These are phyloP conservation scores for Laguncularia racemosa DNA, from an alignment of 345 rosid species.

Conservation along the genomic window DNA sequence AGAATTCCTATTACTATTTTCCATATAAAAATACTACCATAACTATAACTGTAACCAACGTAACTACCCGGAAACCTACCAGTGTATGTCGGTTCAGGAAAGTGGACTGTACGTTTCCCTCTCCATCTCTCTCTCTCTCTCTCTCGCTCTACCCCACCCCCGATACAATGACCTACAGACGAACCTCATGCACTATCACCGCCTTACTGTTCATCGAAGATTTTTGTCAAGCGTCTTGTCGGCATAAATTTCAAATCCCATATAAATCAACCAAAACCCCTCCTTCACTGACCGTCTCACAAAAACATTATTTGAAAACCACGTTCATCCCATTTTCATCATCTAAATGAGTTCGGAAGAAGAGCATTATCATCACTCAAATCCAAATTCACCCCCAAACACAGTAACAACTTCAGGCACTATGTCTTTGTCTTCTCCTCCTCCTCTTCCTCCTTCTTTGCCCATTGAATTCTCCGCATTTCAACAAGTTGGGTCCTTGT, in stretches of 20 bases:
- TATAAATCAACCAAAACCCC: slow-evolving; percentile 6
- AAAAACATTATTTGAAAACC: too few species aligned
- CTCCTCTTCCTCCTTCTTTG: not conserved
- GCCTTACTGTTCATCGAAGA: slow-evolving; percentile 9
- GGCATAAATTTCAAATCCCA: slow-evolving; percentile 3
- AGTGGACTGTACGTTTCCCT: too few species aligned
- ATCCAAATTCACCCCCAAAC: slow-evolving; percentile 1
- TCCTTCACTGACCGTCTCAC: slow-evolving; percentile 3
- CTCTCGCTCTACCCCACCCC: not conserved
- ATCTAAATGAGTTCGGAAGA: slow-evolving; percentile 2
- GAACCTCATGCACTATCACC: slow-evolving; percentile 5
- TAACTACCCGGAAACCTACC: too few species aligned
- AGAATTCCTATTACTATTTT: too few species aligned
- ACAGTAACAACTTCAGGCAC: not conserved
- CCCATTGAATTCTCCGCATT: not conserved
- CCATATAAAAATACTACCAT: too few species aligned
- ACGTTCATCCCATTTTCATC: not conserved
- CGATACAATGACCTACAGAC: not conserved
- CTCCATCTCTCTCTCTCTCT: not conserved
- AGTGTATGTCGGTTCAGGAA: too few species aligned
- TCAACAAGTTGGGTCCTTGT: slow-evolving; percentile 2
- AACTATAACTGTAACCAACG: too few species aligned
- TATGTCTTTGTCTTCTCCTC: not conserved
- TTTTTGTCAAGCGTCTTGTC: slow-evolving; percentile 8
- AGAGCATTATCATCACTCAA: not conserved